phyloP scores from a whole-genome alignment of 2,329 filamentous ascomycete species.

The Fusarium beomiforme region DNA sequence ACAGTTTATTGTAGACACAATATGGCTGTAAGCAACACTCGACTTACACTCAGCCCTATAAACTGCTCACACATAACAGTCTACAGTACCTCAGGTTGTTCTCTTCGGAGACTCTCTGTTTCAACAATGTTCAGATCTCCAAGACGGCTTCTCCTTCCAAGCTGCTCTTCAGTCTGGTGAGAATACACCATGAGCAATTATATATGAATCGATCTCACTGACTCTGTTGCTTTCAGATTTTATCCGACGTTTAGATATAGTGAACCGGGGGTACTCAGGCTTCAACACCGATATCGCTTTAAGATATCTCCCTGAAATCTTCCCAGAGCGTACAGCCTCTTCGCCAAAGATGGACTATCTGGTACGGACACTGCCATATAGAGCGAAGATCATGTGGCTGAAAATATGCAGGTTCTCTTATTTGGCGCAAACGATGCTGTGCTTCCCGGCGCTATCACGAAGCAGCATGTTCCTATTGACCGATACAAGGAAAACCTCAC shows the following conservation, averaged over 20 bases:
- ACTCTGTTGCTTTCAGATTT: slow-evolving; percentile 63
- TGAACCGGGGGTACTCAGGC: slow-evolving; percentile 88
- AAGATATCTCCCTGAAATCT: slow-evolving; percentile 72
- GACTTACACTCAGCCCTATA: neutral
- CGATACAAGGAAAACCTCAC: slow-evolving; percentile 78
- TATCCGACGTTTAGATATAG: slow-evolving; percentile 80
- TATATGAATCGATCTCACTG: slow-evolving; percentile 2
- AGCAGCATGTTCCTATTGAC: slow-evolving; percentile 82
- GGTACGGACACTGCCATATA: slow-evolving; percentile 53
- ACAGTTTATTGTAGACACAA: neutral
- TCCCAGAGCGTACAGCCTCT: slow-evolving; percentile 69
- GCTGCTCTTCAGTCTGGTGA: slow-evolving; percentile 75
- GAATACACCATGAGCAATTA: slow-evolving; percentile 40
- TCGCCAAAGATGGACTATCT: slow-evolving; percentile 72
- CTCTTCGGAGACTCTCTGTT: slow-evolving; percentile 93
- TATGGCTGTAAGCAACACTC: slow-evolving; percentile 37
- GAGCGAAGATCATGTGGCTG: slow-evolving; percentile 23
- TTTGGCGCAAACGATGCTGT: slow-evolving; percentile 93
- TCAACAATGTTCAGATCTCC: slow-evolving; percentile 70
- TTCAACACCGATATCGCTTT: slow-evolving; percentile 85
- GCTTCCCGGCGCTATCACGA: slow-evolving; percentile 67
- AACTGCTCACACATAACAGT: slow-evolving; percentile 44
- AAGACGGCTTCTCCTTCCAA: slow-evolving; percentile 78
- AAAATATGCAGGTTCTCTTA: slow-evolving; percentile 71
- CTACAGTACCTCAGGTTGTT: slow-evolving; percentile 76